Base-by-base conservation (phyloP, 306 rosid species). In the Lathyrus sativus region DNA sequence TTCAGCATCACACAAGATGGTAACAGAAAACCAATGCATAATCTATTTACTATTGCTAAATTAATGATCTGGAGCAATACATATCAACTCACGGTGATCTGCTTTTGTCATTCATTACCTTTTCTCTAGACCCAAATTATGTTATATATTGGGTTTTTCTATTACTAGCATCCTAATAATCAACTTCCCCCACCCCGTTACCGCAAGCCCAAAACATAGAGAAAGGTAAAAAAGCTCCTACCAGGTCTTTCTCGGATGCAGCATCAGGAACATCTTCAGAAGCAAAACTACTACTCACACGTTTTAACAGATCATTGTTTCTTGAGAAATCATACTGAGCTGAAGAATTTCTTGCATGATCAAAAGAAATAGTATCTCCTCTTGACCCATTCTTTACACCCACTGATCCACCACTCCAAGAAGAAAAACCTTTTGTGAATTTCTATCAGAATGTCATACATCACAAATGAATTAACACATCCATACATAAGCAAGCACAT, bases 161-260 rank as follows among this genome's bases (percentile, higher is more conserved):
- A 26, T 24, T 12, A 26, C 38, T 6, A 55, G 11, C 29, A 68
- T 68, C 49, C 33, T 12, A 68, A 70, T 11, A 51, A 19, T n/a
- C 49, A 64, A 79, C 3, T 4, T 9, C n/a, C 61, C 42, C 11
- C 37, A 10, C 61, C 75, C 56, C 11, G 28, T 18, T 48, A 15
- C 22, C 18, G n/a, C 8, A 13, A 66, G 9, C 6, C 14, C 42
- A 13, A 71, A 65, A 42, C 39, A 22, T 39, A 18, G 43, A 31
- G 42, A 17, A 1, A 17, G 26, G 55, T 9, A 11, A 9, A 62
- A 62, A 7, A 64, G 46, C 4, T 13, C 74, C 71, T 73, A 93
- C 97, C 92, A 82, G 81, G 65, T 90, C 99, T 80, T 93, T 93
- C 83, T 93, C 97, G 0, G 95, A 90, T 79, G 80, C 74, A 46